Evolutionary conservation across 1,284 basidiomycete species (phyloP), one percentile per base, ranked within the genome.

Genomic region (Rhodotorula mucilaginosa): DNA sequence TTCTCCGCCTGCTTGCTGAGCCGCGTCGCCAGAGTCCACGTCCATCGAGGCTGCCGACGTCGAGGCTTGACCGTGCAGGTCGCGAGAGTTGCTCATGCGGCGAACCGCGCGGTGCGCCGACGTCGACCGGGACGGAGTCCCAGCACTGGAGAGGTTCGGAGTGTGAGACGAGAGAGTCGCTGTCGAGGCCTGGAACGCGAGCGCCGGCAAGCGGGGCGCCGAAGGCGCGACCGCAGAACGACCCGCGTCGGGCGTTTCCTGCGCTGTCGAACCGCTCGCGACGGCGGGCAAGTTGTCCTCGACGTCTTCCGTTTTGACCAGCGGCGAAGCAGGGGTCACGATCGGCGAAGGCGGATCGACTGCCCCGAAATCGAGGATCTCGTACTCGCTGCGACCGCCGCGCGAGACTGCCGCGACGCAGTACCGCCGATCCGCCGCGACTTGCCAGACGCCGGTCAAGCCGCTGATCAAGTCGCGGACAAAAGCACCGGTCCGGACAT

Each of bases 381-480:
- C 77, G 64, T 76, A 79, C 64, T 79, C 77, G 61, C 68, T 70
- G 46, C 63, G 49, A 6, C 76, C 78, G 54, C 77, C 74, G 8
- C 79, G 64, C 52, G 79, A 77, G 44, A 80, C 77, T 15, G 94
- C 94, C 8, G 93, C 92, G 59, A 97, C 91, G 79, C 93, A 92
- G 85, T 92, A 93, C 70, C 91, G 84, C 0, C 92, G 91, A 81
- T 94, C 91, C 81, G 96, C 96, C 44, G 92, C 88, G 61, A 97
- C 92, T 81, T 97, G 94, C 94, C 94, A 97, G 23, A 97, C 94
- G 23, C 91, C 92, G 21, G 88, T 90, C 74, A 96, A 91, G 18
- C 91, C 91, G 1, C 89, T 90, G 71, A 97, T 84, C 71, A 97
- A 83, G 81, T 97, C 94, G 56, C 92, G 86, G 26, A 92, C 88